phyloP scores from a whole-genome alignment of 192 early-diverging fungal genomes.

The Dissophora globulifera region DNA sequence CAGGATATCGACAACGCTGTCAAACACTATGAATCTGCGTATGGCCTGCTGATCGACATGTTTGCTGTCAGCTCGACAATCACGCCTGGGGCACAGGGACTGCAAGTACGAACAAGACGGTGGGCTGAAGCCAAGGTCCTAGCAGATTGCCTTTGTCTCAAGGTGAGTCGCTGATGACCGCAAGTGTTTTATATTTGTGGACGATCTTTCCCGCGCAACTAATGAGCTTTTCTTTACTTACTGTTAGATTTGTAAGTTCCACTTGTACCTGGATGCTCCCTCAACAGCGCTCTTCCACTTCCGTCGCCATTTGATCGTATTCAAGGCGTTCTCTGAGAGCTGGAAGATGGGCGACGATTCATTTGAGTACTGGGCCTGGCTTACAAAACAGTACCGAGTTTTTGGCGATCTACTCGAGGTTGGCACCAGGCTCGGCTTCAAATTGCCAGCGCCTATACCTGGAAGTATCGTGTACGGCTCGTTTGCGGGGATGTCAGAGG shows the following conservation, averaged over 20 bases:
- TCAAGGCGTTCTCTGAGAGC: constrained; percentile 67
- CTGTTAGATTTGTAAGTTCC: constrained; percentile 79
- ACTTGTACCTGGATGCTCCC: constrained; percentile 74
- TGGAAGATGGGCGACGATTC: constrained; percentile 78
- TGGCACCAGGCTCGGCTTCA: constrained; percentile 74
- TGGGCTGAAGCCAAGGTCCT: constrained; percentile 80
- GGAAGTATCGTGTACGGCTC: constrained; percentile 55
- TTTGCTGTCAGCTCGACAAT: constrained; percentile 63
- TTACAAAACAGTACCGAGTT: constrained; percentile 79
- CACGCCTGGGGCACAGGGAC: constrained; percentile 52
- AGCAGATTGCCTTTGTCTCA: constrained; percentile 80
- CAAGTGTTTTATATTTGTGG: too few species aligned
- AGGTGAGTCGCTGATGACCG: constrained; percentile 56
- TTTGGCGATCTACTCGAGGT: constrained; percentile 85
- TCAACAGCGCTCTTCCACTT: constrained; percentile 76
- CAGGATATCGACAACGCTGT: constrained; percentile 69
- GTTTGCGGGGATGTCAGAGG: constrained; percentile 38
- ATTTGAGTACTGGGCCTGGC: constrained; percentile 89
- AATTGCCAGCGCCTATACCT: constrained; percentile 70
- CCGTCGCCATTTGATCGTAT: constrained; percentile 72
- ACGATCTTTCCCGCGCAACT: neutral
- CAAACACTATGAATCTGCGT: constrained; percentile 76
- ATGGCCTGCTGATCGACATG: constrained; percentile 73
- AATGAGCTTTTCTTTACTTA: neutral
- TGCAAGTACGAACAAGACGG: constrained; percentile 65